Evolutionary conservation across 2,329 filamentous ascomycete species (phyloP).

Genomic region (Apiospora phragmitis): DNA sequence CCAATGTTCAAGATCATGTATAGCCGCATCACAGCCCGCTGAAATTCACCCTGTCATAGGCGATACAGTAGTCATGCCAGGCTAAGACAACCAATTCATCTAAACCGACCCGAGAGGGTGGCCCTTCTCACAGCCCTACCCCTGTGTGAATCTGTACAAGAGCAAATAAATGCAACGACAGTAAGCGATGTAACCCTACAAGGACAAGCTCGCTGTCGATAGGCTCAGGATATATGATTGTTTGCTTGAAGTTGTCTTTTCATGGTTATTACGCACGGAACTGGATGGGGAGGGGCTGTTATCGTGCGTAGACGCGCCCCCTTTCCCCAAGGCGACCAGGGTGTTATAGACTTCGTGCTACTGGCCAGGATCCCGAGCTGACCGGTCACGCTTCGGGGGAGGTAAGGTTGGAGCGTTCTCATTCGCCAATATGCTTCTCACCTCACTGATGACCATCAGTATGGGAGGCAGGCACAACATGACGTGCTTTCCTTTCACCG

Average conservation of each 20-base stretch:
- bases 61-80: too few species aligned
- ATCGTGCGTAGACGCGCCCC: neutral
- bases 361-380: neutral
- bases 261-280: neutral
- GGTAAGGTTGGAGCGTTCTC: neutral
- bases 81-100: too few species aligned
- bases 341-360: neutral
- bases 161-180: neutral
- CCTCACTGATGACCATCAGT: neutral
- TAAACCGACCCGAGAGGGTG: neutral
- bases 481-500: neutral
- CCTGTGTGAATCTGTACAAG: neutral
- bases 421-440: neutral
- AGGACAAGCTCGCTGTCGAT: neutral
- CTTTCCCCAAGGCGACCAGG: neutral
- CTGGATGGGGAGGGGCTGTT: neutral
- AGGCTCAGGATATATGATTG: neutral
- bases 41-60: too few species aligned
- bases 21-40: too few species aligned
- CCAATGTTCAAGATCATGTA: too few species aligned
- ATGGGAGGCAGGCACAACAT: neutral
- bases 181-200: neutral
- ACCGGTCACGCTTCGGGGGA: neutral
- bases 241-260: neutral
- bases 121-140: neutral